A percentile compares a stretch with the other conserved stretches of the same genome.
Conservation (phyloP, 768 basidiomycete genomes). For the Boletus barrowsii region DNA sequence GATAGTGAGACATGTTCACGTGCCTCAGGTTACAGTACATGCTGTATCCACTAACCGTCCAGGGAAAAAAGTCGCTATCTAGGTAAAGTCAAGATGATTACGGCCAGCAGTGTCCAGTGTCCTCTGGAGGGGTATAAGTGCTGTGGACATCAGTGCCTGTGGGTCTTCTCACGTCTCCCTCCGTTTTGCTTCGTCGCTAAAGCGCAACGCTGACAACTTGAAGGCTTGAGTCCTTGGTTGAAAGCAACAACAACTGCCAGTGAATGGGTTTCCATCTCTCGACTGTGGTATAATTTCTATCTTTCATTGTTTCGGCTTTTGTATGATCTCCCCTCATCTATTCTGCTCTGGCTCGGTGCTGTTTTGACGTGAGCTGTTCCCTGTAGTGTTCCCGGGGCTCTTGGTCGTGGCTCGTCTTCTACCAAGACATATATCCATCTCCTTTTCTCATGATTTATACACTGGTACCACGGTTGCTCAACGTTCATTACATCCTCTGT, state of each 20-base stretch:
- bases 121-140: constrained; percentile 12
- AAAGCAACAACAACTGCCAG: constrained; percentile 2
- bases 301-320: background rate
- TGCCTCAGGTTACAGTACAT: background rate
- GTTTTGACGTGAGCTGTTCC: constrained; percentile 2
- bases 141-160: background rate
- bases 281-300: constrained; percentile 13
- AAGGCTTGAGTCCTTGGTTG: constrained; percentile 9
- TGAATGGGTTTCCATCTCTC: constrained; percentile 7
- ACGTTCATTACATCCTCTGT: constrained; percentile 7
- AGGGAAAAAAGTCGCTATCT: background rate
- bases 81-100: constrained; percentile 12
- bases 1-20: background rate
- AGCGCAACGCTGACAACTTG: constrained; percentile 1
- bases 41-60: background rate
- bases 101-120: background rate
- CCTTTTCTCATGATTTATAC: constrained; percentile 1
- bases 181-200: constrained; percentile 11
- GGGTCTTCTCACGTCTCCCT: constrained; percentile 19
- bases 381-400: background rate
- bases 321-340: constrained; percentile 2
- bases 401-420: background rate
- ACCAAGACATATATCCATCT: background rate
- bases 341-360: constrained; percentile 7
- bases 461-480: background rate